Conservation (phyloP, 345 rosid species). For the Bruguiera sexangula region DNA sequence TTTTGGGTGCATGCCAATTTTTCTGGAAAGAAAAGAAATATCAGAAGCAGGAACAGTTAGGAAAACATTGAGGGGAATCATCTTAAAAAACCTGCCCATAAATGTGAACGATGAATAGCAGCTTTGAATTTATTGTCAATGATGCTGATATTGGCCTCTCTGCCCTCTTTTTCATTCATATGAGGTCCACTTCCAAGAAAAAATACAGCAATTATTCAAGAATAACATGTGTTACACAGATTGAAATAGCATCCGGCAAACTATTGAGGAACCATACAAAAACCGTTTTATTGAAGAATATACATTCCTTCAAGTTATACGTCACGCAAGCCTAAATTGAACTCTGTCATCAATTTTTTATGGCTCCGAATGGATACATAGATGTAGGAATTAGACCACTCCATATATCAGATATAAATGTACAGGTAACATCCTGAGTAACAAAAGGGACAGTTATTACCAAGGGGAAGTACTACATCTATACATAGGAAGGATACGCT, state of each 20-base stretch:
- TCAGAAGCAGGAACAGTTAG: conserved; percentile 1
- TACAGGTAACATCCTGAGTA: no score
- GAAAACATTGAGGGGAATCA: conserved; percentile 1
- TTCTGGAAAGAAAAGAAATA: conserved; percentile 37
- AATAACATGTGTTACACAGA: conserved; percentile 1
- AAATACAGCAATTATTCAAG: conserved; percentile 3
- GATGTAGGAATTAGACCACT: no score
- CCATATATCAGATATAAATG: no score
- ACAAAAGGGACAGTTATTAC: no score
- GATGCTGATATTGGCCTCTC: conserved; percentile 52
- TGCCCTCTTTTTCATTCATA: conserved; percentile 70
- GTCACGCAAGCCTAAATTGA: conserved; percentile 7
- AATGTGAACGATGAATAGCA: conserved; percentile 69
- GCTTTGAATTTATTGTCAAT: conserved; percentile 35
- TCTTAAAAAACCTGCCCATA: conserved; percentile 45
- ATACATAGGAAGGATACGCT: no score
- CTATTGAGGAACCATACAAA: conserved; percentile 34
- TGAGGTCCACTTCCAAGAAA: conserved; percentile 72
- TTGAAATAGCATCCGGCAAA: neutral
- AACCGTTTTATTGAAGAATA: conserved; percentile 65
- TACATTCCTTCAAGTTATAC: conserved; percentile 39
- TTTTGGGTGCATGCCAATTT: conserved; percentile 73
- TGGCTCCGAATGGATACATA: no score
- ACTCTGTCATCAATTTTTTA: no score
- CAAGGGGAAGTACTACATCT: no score